Evolutionary conservation across 176 grass and related monocot genomes (phyloP).

Genomic region (Tillandsia leiboldiana): DNA sequence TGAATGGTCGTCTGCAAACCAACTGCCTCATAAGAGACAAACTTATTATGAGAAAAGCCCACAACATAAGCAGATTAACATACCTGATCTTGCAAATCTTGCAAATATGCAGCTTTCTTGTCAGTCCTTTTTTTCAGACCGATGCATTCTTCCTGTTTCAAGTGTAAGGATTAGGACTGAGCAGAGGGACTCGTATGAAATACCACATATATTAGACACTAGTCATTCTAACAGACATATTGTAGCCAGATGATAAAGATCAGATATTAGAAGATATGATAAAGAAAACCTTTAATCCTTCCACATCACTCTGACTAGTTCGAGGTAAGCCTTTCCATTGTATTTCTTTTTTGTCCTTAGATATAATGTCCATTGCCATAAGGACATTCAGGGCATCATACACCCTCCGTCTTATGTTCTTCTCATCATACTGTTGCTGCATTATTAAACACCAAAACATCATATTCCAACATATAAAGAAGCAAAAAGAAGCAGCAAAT

Average conservation of each 20-base stretch:
- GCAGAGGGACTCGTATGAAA: not conserved
- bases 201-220: not conserved
- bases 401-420: slow-evolving; percentile 95
- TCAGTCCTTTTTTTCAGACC: slow-evolving; percentile 67
- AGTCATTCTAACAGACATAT: not conserved
- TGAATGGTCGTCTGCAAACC: too few species aligned
- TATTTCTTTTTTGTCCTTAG: slow-evolving; percentile 99
- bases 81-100: slow-evolving; percentile 98
- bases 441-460: slow-evolving; percentile 33
- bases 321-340: slow-evolving; percentile 97
- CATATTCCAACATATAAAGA: slow-evolving; percentile 13
- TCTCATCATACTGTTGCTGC: slow-evolving; percentile 99
- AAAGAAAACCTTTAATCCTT: slow-evolving; percentile 71
- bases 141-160: slow-evolving; percentile 48
- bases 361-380: slow-evolving; percentile 99
- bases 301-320: slow-evolving; percentile 76
- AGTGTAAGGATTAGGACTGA: not conserved
- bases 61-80: slow-evolving; percentile 13
- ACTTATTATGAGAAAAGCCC: not conserved
- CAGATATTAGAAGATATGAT: not conserved
- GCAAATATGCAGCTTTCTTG: slow-evolving; percentile 89
- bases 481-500: slow-evolving; percentile 7
- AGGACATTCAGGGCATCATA: slow-evolving; percentile 95
- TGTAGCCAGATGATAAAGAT: not conserved
- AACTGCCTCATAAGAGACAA: not conserved